phyloP scores from a whole-genome alignment of 1,284 basidiomycete species.

The Moesziomyces sp. region DNA sequence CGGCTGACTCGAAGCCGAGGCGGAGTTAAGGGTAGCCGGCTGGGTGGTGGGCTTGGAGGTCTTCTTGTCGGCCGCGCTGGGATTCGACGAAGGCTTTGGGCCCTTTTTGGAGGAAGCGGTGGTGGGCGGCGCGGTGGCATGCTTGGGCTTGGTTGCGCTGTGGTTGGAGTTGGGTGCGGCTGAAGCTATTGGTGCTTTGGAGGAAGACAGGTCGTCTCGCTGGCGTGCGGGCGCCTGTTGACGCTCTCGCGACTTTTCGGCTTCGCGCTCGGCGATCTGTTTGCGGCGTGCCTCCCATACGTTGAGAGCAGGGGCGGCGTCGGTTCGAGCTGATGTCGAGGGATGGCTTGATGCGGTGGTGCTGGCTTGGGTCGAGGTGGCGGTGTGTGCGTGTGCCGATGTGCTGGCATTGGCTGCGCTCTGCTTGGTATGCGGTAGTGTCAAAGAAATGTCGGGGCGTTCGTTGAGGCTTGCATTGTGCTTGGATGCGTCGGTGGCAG shows the following conservation, averaged over 20 bases:
- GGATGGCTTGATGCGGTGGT: conserved; percentile 2
- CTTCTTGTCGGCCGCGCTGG: too few relatives aligned
- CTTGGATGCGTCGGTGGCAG: background rate
- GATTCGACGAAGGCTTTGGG: too few relatives aligned
- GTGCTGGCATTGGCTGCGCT: too few relatives aligned
- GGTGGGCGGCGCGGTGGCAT: background rate
- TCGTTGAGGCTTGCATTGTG: background rate
- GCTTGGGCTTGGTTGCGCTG: background rate
- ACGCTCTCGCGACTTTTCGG: conserved; percentile 29
- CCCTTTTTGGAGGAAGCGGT: too few relatives aligned
- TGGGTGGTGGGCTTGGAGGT: too few relatives aligned
- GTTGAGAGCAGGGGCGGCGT: conserved; percentile 32
- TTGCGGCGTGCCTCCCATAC: conserved; percentile 55
- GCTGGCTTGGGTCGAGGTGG: conserved; percentile 1
- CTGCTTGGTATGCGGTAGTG: too few relatives aligned
- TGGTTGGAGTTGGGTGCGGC: conserved; percentile 1
- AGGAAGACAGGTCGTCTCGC: conserved; percentile 12
- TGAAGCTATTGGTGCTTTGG: conserved; percentile 1
- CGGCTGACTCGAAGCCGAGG: too few relatives aligned
- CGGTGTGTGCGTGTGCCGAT: background rate
- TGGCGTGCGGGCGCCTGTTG: conserved; percentile 18
- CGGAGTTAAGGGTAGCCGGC: too few relatives aligned
- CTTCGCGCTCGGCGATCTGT: conserved; percentile 46
- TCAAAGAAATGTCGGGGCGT: background rate
- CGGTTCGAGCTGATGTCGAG: conserved; percentile 1